Evolutionary conservation across 495 filamentous ascomycete species (phyloP), one percentile per base, ranked within the genome.

Genomic region (Penicillium coprophilum): DNA sequence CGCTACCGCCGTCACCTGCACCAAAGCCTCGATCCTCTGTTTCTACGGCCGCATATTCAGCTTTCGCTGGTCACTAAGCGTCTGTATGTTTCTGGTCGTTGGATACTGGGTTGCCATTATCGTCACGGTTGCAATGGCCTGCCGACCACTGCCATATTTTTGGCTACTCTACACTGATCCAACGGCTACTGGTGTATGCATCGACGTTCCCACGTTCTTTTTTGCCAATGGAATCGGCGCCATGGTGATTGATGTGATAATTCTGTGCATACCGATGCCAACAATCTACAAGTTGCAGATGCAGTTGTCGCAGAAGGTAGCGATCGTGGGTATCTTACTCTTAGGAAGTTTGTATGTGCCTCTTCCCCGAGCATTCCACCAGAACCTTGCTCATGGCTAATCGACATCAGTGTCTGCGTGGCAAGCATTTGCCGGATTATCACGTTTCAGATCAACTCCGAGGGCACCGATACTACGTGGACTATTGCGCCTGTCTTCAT

Each of bases 1-100:
- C 19, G 40, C 40, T 11, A 43, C 40, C 23, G 40, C 40, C 7
- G 20, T 43, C 19, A 43, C 40, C 4, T 43, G 20, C 20, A 43
- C 40, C 20, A 43, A 43, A 43, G 21, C 40, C 40, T 43, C 40
- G 0, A 43, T 43, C 20, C 10, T 43, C 20, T 12, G 23, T 1
- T 43, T 43, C 6, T 43, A 43, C 40, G 19, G 40, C 40, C 40
- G 40, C 10, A 31, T 54, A 19, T 17, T 52, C 40, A 43, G 23
- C 10, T 43, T 43, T 13, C 40, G 19, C 19, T 43, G 40, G 40
- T 43, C 40, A 2, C 3, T 43, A 6, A 2, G 40, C 19, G 2
- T 43, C 19, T 43, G 40, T 19, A 43, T 43, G 40, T 43, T 52
- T 9, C 15, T 57, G 31, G 46, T 49, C 4, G 3, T 49, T 24